Evolutionary conservation across 2,329 filamentous ascomycete species (phyloP).

Genomic region (Colletotrichum tropicicola): DNA sequence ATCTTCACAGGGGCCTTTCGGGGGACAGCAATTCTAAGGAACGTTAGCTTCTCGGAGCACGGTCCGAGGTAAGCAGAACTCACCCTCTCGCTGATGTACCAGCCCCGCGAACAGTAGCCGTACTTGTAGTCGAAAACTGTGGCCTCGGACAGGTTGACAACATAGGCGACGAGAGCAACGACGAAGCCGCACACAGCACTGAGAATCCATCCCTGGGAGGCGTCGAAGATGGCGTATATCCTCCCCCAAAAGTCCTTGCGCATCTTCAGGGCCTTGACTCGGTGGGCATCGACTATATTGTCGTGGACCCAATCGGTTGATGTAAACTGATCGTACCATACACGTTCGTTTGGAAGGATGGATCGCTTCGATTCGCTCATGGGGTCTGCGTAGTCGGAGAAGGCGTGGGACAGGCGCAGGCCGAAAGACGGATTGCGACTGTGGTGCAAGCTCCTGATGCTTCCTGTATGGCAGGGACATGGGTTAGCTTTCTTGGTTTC

Average conservation of each 20-base stretch:
- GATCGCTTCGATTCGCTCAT: slow-evolving; percentile 72
- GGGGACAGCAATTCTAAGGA: slow-evolving; percentile 62
- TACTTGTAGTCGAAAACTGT: slow-evolving; percentile 91
- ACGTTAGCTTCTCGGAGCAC: slow-evolving; percentile 23
- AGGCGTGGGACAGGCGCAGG: slow-evolving; percentile 68
- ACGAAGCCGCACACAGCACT: slow-evolving; percentile 89
- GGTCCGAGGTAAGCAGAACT: slow-evolving; percentile 21
- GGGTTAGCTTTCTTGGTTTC: slow-evolving; percentile 5
- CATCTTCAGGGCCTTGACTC: slow-evolving; percentile 82
- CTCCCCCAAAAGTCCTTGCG: slow-evolving; percentile 88
- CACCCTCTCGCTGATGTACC: slow-evolving; percentile 79
- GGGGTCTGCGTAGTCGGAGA: slow-evolving; percentile 65
- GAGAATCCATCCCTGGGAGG: slow-evolving; percentile 92
- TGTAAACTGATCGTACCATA: slow-evolving; percentile 99
- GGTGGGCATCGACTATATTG: slow-evolving; percentile 91
- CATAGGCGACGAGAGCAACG: slow-evolving; percentile 86
- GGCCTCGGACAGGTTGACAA: slow-evolving; percentile 87
- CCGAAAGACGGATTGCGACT: slow-evolving; percentile 68
- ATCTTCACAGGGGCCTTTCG: slow-evolving; percentile 59
- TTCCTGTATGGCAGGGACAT: slow-evolving; percentile 40
- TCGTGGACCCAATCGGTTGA: slow-evolving; percentile 99
- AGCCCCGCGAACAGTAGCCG: slow-evolving; percentile 79
- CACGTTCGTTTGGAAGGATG: slow-evolving; percentile 81
- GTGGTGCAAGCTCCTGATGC: slow-evolving; percentile 55
- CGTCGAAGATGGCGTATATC: slow-evolving; percentile 80